Base-by-base conservation (phyloP, 495 filamentous ascomycete species). In the Tuber magnatum region DNA sequence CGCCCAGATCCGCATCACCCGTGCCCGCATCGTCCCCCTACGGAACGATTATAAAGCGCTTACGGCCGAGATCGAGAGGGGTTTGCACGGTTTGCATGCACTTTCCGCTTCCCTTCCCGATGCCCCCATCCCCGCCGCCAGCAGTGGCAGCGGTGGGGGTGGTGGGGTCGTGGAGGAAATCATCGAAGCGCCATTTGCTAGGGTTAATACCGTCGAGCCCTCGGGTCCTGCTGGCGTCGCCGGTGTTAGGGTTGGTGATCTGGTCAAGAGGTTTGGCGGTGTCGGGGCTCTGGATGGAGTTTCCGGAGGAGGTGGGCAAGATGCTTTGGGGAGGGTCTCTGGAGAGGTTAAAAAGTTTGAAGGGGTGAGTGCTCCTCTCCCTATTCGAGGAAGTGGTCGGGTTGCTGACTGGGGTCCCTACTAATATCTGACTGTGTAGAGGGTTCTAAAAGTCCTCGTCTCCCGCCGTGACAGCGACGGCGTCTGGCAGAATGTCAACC, bases 11-110 rank as follows among this genome's bases (percentile, higher is more conserved):
- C 92, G 96, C 68, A 96, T 92, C 16, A 97, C 94, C 24, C 87
- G 96, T 81, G 88, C 93, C 10, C 91, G 93, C 42, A 97, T 98
- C 71, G 96, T 97, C 69, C 88, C 89, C 79, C 88, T 97, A 42
- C 90, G 90, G 74, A 97, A 97, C 82, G 96, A 99, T 85, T 93
- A 95, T 84, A 97, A 97, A 83, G 89, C 89, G 28, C 84, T 97
- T 51, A 97, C 97, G 92, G 84, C 83, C 71, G 83, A 87, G 68
- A 90, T 98, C 78, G 96, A 98, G 84, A 89, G 88, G 76, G 90
- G 89, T 24, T 86, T 99, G 7, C 93, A 98, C 81, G 90, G 90
- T 70, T 92, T 94, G 76, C 91, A 92, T 81, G 90, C 90, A 3
- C 76, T 87, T 22, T 81, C 84, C 72, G 86, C 85, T 28, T 73